phyloP scores from a whole-genome alignment of 495 filamentous ascomycete species.

The Viridothelium virens region DNA sequence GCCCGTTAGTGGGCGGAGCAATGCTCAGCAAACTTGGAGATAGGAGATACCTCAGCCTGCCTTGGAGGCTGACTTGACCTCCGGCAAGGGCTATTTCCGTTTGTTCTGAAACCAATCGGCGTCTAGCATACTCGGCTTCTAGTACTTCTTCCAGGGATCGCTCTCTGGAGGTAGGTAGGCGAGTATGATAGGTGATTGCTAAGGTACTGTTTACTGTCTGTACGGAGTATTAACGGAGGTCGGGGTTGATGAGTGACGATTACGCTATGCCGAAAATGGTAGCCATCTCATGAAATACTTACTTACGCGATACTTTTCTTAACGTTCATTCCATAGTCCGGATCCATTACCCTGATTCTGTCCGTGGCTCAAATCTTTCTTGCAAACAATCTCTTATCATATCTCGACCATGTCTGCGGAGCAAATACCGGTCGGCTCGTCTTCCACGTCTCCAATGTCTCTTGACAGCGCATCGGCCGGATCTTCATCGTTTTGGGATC shows the following conservation, averaged over 20 bases:
- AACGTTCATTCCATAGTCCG: not conserved
- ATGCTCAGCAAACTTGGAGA: no score
- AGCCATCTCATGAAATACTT: constrained; percentile 11
- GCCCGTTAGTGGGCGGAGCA: no score
- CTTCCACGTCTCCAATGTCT: not conserved
- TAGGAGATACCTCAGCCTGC: no score
- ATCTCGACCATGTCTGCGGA: constrained; percentile 1
- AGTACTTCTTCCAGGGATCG: no score
- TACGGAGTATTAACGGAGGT: not conserved
- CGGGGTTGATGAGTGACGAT: not conserved
- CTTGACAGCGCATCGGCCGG: constrained; percentile 39
- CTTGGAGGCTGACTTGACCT: no score
- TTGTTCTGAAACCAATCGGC: no score
- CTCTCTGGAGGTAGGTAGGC: no score
- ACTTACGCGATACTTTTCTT: not conserved
- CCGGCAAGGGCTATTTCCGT: no score
- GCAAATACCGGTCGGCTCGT: constrained; percentile 8
- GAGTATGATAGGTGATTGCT: no score
- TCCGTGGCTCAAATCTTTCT: not conserved
- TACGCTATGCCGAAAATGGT: constrained; percentile 4
- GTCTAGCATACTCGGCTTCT: no score
- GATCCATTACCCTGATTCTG: not conserved
- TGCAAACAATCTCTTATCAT: not conserved
- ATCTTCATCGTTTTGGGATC: constrained; percentile 72
- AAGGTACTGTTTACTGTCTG: not conserved